A percentile compares a stretch with the other conserved stretches of the same genome.
phyloP scores from a whole-genome alignment of 345 rosid genomes.

The Eucalyptus pumila region DNA sequence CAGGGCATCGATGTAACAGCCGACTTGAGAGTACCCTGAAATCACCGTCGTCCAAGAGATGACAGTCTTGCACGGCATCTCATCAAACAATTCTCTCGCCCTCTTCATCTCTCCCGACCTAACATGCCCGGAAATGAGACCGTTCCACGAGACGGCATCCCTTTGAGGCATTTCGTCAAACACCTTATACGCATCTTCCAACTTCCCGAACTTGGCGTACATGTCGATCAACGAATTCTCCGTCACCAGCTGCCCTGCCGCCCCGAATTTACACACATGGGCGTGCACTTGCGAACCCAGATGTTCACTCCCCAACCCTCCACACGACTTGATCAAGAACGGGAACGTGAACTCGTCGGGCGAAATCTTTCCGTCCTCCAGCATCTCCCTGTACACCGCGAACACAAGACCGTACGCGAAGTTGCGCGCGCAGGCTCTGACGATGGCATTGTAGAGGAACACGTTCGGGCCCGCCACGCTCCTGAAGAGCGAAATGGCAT shows the following conservation, averaged over 20 bases:
- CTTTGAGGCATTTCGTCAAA: conserved; percentile 41
- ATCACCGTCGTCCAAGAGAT: conserved; percentile 63
- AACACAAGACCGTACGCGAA: conserved; percentile 7
- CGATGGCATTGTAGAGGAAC: conserved; percentile 41
- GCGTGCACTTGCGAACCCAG: conserved; percentile 34
- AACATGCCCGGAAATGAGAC: conserved; percentile 44
- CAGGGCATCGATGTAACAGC: conserved; percentile 26
- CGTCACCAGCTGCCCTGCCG: conserved; percentile 8
- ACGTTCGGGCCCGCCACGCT: conserved; percentile 25
- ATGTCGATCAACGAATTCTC: conserved; percentile 38
- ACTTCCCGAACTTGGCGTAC: conserved; percentile 27
- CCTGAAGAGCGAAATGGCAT: conserved; percentile 26
- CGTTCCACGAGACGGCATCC: conserved; percentile 53
- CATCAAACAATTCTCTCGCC: conserved; percentile 24
- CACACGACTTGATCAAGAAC: conserved; percentile 34
- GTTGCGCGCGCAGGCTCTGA: conserved; percentile 33
- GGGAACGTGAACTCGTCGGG: conserved; percentile 56
- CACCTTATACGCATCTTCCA: conserved; percentile 22
- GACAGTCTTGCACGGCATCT: conserved; percentile 23
- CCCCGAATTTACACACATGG: conserved; percentile 33
- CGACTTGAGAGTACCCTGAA: conserved; percentile 27
- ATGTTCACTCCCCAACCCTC: conserved; percentile 8
- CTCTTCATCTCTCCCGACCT: conserved; percentile 32
- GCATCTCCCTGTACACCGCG: conserved; percentile 21
- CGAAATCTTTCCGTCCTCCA: not conserved